Evolutionary conservation across 1,284 basidiomycete species (phyloP), one percentile per base, ranked within the genome.

Genomic region (Rhizoctonia solani): DNA sequence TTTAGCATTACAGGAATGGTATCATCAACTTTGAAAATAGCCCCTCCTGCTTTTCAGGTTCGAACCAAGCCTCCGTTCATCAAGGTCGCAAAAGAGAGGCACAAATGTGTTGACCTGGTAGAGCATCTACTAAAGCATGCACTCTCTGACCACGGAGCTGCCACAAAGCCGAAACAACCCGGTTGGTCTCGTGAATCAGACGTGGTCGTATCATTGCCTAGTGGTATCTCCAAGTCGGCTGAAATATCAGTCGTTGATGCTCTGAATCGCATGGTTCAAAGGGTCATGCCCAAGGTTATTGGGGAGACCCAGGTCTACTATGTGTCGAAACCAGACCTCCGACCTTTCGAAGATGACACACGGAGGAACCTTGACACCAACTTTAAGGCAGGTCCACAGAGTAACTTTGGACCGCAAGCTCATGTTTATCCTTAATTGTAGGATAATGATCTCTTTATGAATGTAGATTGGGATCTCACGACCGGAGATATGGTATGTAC

Each of bases 111-210:
- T 30, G 55, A 58, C n/a, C 41, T 58, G 9, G 41, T 58, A 6
- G 55, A 58, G 25, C 39, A 58, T 13, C 55, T 58, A 8, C 55
- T 58, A 14, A 58, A 58, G 27, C 55, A 58, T 46, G 55, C 55
- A 6, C 55, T 58, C 16, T 9, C 34, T 19, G 37, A 44, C 27
- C 46, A 58, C 39, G 41, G 55, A 14, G 41, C 41, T 11, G 55
- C 46, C 5, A 32, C 32, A 16, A 58, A 58, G 21, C 37, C 37
- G 23, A 46, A 34, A 6, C 55, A 58, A 21, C 55, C 55, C 8
- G 6, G 9, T 6, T 58, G 55, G 55, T 39, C 55, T 14, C 41
- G 16, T 23, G 37, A 25, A 8, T 58, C 55, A 14, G 41, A 58
- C 4, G 39, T 58, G 9, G 41, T 58, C 13, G 25, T 58, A 23